Base-by-base conservation (phyloP, 139 green algal species). In the Coelastrella sp. region DNA sequence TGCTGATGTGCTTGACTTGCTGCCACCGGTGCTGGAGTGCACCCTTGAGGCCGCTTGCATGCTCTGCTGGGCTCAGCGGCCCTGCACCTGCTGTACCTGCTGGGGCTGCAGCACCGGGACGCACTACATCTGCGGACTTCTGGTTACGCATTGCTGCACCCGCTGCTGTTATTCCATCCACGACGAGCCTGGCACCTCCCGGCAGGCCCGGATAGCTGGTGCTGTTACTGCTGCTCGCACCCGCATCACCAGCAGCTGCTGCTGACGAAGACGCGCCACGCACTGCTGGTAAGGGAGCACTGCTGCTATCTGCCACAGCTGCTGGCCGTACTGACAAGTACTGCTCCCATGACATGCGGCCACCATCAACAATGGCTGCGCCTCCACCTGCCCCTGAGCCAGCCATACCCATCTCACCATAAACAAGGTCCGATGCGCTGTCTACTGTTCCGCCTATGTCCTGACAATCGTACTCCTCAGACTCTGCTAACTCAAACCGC, bases 401-500 rank as follows among this genome's bases (percentile, higher is more conserved):
- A 17, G 78, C 54, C 16, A 22, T 17, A 5, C 68, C 17, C 17
- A 22, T 22, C 16, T 76, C 68, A 76, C 4, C 68, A 23, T 6
- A 14, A 0, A 57, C 20, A 4, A 86, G 58, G 11, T 86, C 80
- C 23, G 20, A 60, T 23, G 17, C 80, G 59, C 80, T 86, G 19
- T 86, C 83, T n/a, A 16, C 19, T 22, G 7, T 14, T 4, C 17
- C 83, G 11, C 16, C 82, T 20, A 7, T 64, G 8, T 22, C 81
- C 23, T 23, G 2, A 5, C 56, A 20, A 20, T 83, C 58, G 47
- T 74, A 13, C 17, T 76, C 73, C 7, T 79, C 86, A 19, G 58
- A 23, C 14, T n/a, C 32, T 16, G 87, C 83, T 14, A 92, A 87
- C 83, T 94, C 91, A 90, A 94, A 95, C 2, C 93, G 77, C 7